A percentile compares a stretch with the other conserved stretches of the same genome.
Evolutionary conservation across 495 filamentous ascomycete species (phyloP).

Genomic region (Hypomontagnella monticulosa): DNA sequence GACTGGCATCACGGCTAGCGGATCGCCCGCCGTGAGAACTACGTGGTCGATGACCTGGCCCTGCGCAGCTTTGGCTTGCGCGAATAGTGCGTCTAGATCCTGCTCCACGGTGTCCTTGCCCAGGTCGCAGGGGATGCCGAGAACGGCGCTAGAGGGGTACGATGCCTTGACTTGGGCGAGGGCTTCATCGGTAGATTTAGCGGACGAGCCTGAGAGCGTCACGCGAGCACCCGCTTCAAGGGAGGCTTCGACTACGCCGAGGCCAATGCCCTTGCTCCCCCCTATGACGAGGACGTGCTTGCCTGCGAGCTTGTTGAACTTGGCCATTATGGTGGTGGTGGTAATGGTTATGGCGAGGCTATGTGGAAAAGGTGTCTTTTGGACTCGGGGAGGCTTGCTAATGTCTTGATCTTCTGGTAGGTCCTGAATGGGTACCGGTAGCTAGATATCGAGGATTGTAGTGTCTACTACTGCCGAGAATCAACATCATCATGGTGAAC

Average conservation of each 20-base stretch:
- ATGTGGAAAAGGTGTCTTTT: conserved; percentile 49
- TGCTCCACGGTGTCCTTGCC: conserved; percentile 53
- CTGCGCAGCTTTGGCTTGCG: conserved; percentile 36
- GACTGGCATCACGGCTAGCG: conserved; percentile 48
- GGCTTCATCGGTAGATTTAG: conserved; percentile 52
- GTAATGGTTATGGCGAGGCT: conserved; percentile 2
- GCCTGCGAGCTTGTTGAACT: conserved; percentile 53
- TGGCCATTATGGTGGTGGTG: conserved; percentile 40
- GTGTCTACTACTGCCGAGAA: neutral
- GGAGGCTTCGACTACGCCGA: conserved; percentile 60
- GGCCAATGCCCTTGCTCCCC: conserved; percentile 66
- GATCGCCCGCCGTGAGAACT: conserved; percentile 67
- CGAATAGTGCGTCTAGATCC: conserved; percentile 58
- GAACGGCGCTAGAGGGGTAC: conserved; percentile 42
- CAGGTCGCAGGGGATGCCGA: conserved; percentile 63
- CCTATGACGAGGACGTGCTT: conserved; percentile 64
- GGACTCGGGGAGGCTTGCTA: conserved; percentile 39
- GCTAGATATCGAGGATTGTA: neutral
- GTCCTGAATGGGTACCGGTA: neutral
- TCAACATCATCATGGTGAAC: neutral
- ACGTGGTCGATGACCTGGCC: conserved; percentile 65
- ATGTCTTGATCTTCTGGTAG: neutral
- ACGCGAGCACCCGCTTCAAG: conserved; percentile 62
- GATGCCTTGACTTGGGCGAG: conserved; percentile 49
- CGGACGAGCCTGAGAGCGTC: conserved; percentile 63